Base-by-base conservation (phyloP, 1,284 basidiomycete species). In the Apiotrichum sp. region DNA sequence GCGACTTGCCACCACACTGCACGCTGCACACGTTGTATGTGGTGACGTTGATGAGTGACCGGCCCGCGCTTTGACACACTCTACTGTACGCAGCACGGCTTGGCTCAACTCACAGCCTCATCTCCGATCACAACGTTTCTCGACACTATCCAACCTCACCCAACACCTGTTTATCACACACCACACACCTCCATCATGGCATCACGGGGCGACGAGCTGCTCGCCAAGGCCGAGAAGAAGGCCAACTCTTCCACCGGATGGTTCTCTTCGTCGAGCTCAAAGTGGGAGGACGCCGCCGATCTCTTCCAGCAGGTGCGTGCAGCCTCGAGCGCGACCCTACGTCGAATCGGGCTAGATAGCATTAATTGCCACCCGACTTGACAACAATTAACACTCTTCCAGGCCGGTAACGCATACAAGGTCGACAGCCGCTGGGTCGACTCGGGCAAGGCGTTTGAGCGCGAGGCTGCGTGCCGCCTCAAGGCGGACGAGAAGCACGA, bases 331-430 rank as follows among this genome's bases (percentile, higher is more conserved):
- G 36, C 9, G 9, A 13, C 9, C 13, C 13, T 13, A 9, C 36
- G 36, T 16, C 11, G 13, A 9, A 22, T 22, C 22, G 22, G 22
- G 22, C 22, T 22, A 22, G 22, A 38, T 38, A 8, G 13, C 36
- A 9, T 13, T 38, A 46, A 88, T 22, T 22, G 22, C 22, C 22
- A 22, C 22, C 22, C 22, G 22, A 22, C 22, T 22, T 22, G 22
- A 22, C 22, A 22, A 38, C 36, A 38, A 13, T 13, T 41, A 6
- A 41, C 40, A 13, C 40, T 13, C 46, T 87, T 90, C 68, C 87
- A 93, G 73, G 92, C 93, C 11, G 95, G 90, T 45, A 98, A 98
- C 78, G 82, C 87, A 42, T 98, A 91, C 83, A 96, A 97, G 80
- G 81, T 97, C 61, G 92, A 96, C 72, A 92, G 91, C 72, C 80